Evolutionary conservation across 768 basidiomycete genomes (phyloP), one percentile per base, ranked within the genome.

Genomic region (Boletus rubescentipes): DNA sequence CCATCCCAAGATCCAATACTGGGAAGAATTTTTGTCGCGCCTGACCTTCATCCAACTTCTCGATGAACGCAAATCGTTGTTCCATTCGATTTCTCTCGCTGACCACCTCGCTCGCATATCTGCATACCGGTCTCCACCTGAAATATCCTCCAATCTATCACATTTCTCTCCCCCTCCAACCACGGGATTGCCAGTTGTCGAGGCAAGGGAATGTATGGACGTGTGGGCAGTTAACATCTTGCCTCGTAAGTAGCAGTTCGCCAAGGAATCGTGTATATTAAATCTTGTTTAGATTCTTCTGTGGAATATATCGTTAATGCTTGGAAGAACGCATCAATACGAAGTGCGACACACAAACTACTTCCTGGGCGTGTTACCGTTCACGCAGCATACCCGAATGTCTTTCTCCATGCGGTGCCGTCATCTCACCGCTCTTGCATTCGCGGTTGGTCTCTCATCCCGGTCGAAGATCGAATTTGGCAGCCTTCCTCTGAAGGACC

Each of bases 401-500:
- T 11, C 23, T 43, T 51, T 12, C 49, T 51, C 5, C 5, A 9
- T 5, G 5, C 12, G 2, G n/a, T 51, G 2, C 41, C 12, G 1
- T 5, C 8, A 8, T 39, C n/a, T 2, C 34, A 35, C 7, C 2
- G 5, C 11, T 45, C 26, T 1, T 52, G 43, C 29, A 16, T 52
- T 5, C 5, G 4, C 1, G 15, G 43, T 16, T 51, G 51, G 43
- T 45, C 34, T 0, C 16, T 45, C 8, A 16, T 52, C 1, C 43
- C 36, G 3, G 10, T 46, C 2, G 20, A 52, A 6, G 51, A 52
- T 16, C 20, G 1, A 1, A 23, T 32, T 1, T n/a, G n/a, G 6
- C 4, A 11, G 0, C 8, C 0, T 2, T 10, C n/a, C 11, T n/a
- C 12, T 31, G 10, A 12, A 37, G 4, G 1, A 14, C 0, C 8